A percentile compares a stretch with the other conserved stretches of the same genome.
Conservation (phyloP, 768 basidiomycete species). For the Collybia mongolica region DNA sequence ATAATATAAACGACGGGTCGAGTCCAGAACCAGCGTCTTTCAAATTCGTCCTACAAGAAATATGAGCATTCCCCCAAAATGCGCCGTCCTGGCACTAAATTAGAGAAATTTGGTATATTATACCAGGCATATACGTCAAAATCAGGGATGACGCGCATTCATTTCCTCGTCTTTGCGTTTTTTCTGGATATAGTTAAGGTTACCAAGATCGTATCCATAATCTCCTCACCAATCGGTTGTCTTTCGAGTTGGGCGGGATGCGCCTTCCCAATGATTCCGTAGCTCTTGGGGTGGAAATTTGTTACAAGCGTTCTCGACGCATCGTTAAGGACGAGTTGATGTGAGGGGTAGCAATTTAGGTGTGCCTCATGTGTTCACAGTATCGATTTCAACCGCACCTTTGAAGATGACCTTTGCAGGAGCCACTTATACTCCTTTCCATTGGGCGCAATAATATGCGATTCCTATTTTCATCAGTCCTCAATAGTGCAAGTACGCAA, state of each 20-base stretch:
- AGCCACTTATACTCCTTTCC: constrained; percentile 20
- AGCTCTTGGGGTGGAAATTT: constrained; percentile 10
- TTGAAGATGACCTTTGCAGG: neutral
- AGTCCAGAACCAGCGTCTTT: too few relatives aligned
- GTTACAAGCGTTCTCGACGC: constrained; percentile 14
- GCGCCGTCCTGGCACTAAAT: too few relatives aligned
- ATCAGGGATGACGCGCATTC: neutral
- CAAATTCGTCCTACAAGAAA: too few relatives aligned
- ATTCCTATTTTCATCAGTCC: too few relatives aligned
- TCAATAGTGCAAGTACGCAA: too few relatives aligned
- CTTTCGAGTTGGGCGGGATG: constrained; percentile 18
- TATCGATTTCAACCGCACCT: too few relatives aligned
- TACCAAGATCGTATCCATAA: constrained; percentile 20
- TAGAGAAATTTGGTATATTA: too few relatives aligned
- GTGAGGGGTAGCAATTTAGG: too few relatives aligned
- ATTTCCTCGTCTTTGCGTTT: constrained; percentile 17
- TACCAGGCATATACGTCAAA: too few relatives aligned
- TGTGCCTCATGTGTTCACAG: too few relatives aligned
- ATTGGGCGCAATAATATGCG: constrained; percentile 19
- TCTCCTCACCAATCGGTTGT: constrained; percentile 16
- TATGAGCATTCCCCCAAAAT: too few relatives aligned
- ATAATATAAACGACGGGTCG: too few relatives aligned
- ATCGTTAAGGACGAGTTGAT: constrained; percentile 18
- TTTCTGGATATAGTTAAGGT: constrained; percentile 25
- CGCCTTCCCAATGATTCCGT: constrained; percentile 8